Evolutionary conservation across 2,329 filamentous ascomycete genomes (phyloP), one percentile per base, ranked within the genome.

Genomic region (Cercospora sojina): DNA sequence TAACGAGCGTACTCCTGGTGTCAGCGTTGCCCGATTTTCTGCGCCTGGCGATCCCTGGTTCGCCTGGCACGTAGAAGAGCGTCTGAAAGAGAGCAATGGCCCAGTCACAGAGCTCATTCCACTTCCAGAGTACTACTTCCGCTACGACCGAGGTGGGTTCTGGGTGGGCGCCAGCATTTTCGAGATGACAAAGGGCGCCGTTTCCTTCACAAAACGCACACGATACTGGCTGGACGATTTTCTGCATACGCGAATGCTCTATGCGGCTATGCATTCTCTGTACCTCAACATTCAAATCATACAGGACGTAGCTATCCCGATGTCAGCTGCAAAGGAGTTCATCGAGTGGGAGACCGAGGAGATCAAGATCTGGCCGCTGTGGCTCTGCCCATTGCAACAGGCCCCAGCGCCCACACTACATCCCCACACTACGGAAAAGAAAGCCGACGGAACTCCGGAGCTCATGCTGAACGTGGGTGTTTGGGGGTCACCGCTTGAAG

Each of bases 141-240:
- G 89, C n/a, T 91, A 90, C 78, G 88, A 91, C 75, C 84, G 88
- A 38, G 89, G 88, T 56, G 87, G 85, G 3, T 91, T 91, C 78
- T 91, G 88, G 89, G 85, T 86, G 2, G 88, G 85, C 9, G 79
- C 79, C 20, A 86, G 87, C 65, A 86, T 87, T 2, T 90, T 88
- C 77, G 76, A 79, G 20, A 57, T 57, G 53, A 31, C 53, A 5
- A 91, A 90, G 77, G 90, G 90, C 76, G 73, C 83, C 31, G 85
- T 83, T 0, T 88, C 88, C 0, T 90, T 90, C 78, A 90, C 89
- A 79, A 81, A 83, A 38, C 76, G 86, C 70, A 90, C 88, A 0
- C 83, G 88, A 23, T 85, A 81, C 73, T 75, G 85, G n/a, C 80
- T 90, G 3, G 85, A 91, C 72, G 81, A 83, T n/a, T 86, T 90